phyloP scores from a whole-genome alignment of 1,139 yeast genomes.

The Arxiozyma heterogenica region DNA sequence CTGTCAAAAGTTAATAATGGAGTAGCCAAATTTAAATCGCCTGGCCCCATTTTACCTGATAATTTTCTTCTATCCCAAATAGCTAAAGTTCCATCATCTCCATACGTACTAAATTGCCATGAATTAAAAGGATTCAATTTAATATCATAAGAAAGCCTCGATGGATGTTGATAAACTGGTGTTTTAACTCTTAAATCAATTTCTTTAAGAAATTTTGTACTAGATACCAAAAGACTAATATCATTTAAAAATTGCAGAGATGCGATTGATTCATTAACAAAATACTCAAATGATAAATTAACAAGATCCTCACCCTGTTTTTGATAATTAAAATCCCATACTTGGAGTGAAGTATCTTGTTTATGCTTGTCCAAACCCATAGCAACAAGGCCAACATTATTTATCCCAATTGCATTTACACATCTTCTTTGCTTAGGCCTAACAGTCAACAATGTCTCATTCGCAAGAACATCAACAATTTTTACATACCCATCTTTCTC shows the following conservation, averaged over 20 bases:
- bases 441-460: slow-evolving; percentile 26
- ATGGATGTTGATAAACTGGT: slow-evolving; percentile 66
- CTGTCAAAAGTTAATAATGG: slow-evolving; percentile 64
- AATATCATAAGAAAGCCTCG: slow-evolving; percentile 63
- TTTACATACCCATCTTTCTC: slow-evolving; percentile 61
- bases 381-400: slow-evolving; percentile 55
- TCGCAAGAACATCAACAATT: slow-evolving; percentile 47
- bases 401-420: slow-evolving; percentile 68
- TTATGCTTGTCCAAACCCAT: slow-evolving; percentile 75
- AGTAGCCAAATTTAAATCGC: slow-evolving; percentile 28
- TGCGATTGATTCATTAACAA: slow-evolving; percentile 67
- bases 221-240: slow-evolving; percentile 58
- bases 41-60: slow-evolving; percentile 22
- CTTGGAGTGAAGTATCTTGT: slow-evolving; percentile 66
- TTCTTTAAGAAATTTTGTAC: slow-evolving; percentile 69
- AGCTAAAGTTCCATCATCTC: slow-evolving; percentile 79
- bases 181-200: slow-evolving; percentile 64
- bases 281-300: slow-evolving; percentile 50
- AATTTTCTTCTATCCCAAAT: slow-evolving; percentile 81
- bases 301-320: slow-evolving; percentile 33
- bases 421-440: slow-evolving; percentile 64
- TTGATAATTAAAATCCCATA: slow-evolving; percentile 71
- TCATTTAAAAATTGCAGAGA: slow-evolving; percentile 62
- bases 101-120: slow-evolving; percentile 59
- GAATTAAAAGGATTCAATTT: slow-evolving; percentile 58